These are phyloP conservation scores for Arabis hirsuta DNA, from an alignment of 345 rosid genomes.

Conservation along the genomic window DNA sequence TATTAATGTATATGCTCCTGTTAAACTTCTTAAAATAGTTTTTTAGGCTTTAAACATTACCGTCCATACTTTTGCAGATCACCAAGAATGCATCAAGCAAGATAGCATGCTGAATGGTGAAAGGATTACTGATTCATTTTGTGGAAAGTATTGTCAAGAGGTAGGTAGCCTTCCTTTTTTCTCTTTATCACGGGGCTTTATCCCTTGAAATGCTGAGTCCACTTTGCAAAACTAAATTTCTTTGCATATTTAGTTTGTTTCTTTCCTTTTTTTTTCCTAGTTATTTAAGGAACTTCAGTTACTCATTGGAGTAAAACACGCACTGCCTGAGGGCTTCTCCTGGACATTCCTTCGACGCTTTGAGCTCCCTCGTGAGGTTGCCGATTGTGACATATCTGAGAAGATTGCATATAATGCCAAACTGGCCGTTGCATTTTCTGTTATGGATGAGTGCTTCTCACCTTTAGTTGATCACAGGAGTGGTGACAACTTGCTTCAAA, in stretches of 20 bases:
- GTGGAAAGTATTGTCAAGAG: slow-evolving; percentile 86
- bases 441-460: slow-evolving; percentile 96
- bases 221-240: slow-evolving; percentile 5
- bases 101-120: slow-evolving; percentile 46
- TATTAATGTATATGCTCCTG: slow-evolving; percentile 16
- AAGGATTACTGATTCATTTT: slow-evolving; percentile 51
- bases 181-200: slow-evolving; percentile 50
- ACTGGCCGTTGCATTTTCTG: slow-evolving; percentile 80
- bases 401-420: slow-evolving; percentile 80
- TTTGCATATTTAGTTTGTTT: background rate
- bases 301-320: slow-evolving; percentile 83
- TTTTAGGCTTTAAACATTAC: slow-evolving; percentile 31
- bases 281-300: slow-evolving; percentile 57
- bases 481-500: slow-evolving; percentile 84
- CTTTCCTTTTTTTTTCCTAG: slow-evolving; percentile 42
- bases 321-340: slow-evolving; percentile 82
- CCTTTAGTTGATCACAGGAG: slow-evolving; percentile 86
- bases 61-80: slow-evolving; percentile 62
- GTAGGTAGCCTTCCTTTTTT: slow-evolving; percentile 67
- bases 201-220: slow-evolving; percentile 9
- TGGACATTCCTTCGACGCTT: slow-evolving; percentile 75
- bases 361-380: slow-evolving; percentile 57
- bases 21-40: slow-evolving; percentile 23
- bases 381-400: slow-evolving; percentile 53
- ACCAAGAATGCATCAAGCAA: slow-evolving; percentile 57